Percentiles rank a stretch among this genome's conserved stretches.
Evolutionary conservation across 805 yeast species (phyloP).

Genomic region (Starmerella apis): DNA sequence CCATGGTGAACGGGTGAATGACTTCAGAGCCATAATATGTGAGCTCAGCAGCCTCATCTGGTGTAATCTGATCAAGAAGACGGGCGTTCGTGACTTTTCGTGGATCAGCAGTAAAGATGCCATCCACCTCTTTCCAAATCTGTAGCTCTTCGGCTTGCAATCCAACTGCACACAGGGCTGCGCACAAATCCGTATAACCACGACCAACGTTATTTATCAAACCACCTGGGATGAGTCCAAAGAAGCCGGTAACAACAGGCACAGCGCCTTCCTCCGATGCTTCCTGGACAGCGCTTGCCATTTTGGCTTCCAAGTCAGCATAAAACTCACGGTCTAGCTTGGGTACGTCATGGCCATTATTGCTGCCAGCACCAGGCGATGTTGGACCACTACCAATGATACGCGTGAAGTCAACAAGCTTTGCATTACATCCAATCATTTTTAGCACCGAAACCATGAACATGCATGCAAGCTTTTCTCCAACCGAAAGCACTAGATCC

Average conservation of each 20-base stretch:
- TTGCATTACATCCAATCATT: constrained; percentile 69
- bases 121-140: constrained; percentile 98
- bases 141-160: constrained; percentile 85
- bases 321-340: constrained; percentile 54
- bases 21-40: constrained; percentile 97
- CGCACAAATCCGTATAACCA: constrained; percentile 96
- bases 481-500: constrained; percentile 84
- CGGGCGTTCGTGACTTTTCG: constrained; percentile 87
- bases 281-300: constrained; percentile 39
- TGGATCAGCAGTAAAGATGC: constrained; percentile 97
- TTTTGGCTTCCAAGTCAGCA: constrained; percentile 39
- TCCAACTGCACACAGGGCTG: constrained; percentile 93
- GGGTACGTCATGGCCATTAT: constrained; percentile 42
- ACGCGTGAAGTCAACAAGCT: constrained; percentile 66
- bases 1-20: constrained; percentile 98
- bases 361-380: constrained; percentile 25
- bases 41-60: constrained; percentile 97
- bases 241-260: constrained; percentile 93
- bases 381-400: constrained; percentile 35
- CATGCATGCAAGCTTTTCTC: constrained; percentile 84
- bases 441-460: constrained; percentile 79
- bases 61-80: constrained; percentile 76
- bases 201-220: constrained; percentile 86
- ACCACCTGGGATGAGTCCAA: constrained; percentile 95
- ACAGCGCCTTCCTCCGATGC: constrained; percentile 34